Evolutionary conservation across 1,139 yeast genomes (phyloP), one percentile per base, ranked within the genome.

Genomic region (Magnusiomyces sp.): DNA sequence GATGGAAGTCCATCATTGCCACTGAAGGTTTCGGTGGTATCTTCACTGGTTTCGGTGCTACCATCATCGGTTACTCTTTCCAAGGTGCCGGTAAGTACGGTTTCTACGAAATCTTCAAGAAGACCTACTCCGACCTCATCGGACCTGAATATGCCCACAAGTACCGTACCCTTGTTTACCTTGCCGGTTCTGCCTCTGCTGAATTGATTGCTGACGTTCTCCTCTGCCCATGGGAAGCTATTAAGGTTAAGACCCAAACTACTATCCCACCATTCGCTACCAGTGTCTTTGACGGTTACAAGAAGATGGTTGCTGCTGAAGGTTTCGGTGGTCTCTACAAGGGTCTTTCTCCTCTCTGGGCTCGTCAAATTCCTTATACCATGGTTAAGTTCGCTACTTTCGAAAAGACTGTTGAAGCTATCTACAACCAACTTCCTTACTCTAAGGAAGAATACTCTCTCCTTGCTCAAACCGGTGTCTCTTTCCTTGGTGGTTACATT

Each of bases 31-130:
- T 73, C 9, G 77, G 76, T 51, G 83, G 83, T 16, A 70, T 85
- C 43, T 81, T 76, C 63, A 80, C 87, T 2, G 95, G 95, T 52
- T 59, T 83, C 50, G 87, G 90, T 16, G 94, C 95, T 20, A 86
- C 95, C 0, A 80, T 81, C 54, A 74, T 85, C 50, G 95, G 95
- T 13, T 86, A 86, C 64, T 79, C 90, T 4, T 71, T 86, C 53
- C 95, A 86, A 68, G 95, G 95, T 55, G 90, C 92, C 40, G 90
- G 90, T 60, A 86, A 86, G 66, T 86, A 84, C 63, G 95, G 95
- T 13, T 81, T 83, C 61, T 86, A 86, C 63, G 95, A 86, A 67
- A 76, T 70, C 58, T 86, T 85, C 71, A 86, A 86, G 65, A 76
- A 80, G 61, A 71, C 74, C 40, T 85, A 83, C 61, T 66, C 79